phyloP scores from a whole-genome alignment of 495 filamentous ascomycete genomes.

The Penicillium egyptiacum region DNA sequence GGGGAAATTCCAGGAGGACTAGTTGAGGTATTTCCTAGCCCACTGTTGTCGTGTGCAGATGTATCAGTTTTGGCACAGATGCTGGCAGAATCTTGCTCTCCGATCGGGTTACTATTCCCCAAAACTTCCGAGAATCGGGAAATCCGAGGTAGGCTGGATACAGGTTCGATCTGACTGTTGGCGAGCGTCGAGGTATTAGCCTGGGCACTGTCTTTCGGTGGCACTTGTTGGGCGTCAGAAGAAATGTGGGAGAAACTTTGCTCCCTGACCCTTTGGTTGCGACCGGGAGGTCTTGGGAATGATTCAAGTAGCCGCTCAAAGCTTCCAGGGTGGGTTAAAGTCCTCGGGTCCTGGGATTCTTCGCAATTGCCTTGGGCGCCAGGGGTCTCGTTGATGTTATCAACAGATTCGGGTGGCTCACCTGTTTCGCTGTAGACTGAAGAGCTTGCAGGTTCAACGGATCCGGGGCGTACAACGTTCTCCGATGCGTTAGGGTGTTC shows the following conservation, averaged over 20 bases:
- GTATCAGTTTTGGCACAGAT: not conserved
- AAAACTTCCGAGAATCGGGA: not conserved
- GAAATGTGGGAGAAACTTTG: not conserved
- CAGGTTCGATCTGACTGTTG: not conserved
- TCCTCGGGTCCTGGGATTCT: not conserved
- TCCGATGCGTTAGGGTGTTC: not conserved
- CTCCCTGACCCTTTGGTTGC: not conserved
- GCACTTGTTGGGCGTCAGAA: not conserved
- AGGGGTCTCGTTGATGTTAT: not conserved
- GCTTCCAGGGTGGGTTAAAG: too few species aligned
- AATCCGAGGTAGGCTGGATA: not conserved
- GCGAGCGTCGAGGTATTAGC: not conserved
- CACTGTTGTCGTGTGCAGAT: not conserved
- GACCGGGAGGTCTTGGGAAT: constrained; percentile 3
- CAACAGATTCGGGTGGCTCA: not conserved
- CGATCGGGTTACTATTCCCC: not conserved
- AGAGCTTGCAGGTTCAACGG: not conserved
- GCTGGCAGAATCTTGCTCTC: not conserved
- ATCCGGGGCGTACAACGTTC: not conserved
- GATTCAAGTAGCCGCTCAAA: constrained; percentile 1
- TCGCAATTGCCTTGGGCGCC: not conserved
- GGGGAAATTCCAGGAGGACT: not conserved
- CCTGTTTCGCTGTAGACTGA: constrained; percentile 6
- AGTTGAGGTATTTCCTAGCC: not conserved
- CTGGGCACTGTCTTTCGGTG: not conserved